Evolutionary conservation across 2,329 filamentous ascomycete species (phyloP), one percentile per base, ranked within the genome.

Genomic region (Clonostachys chloroleuca): DNA sequence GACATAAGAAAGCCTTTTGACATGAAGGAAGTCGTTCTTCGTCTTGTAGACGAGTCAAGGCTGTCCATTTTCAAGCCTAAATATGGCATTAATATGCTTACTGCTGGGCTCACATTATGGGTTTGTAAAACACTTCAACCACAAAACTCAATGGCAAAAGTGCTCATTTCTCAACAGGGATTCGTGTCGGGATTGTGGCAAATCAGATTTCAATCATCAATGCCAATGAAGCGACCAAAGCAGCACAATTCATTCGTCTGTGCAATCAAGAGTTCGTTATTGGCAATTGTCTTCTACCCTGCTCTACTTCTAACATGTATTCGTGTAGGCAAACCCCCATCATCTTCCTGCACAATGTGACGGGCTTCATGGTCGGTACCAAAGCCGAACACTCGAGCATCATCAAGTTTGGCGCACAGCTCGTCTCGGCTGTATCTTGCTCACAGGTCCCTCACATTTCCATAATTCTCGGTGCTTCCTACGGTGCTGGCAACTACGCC

Each of bases 341-440:
- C 13, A 55, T 73, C 6, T 74, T 72, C 55, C 54, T 74, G 0
- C 70, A 74, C 53, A 74, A 73, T 40, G 69, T 74, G 1, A 73
- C 71, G 0, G 70, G 70, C 1, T 74, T 74, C 56, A 74, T 74
- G 70, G 70, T 74, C 5, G 71, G 71, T 5, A 52, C 64, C 6
- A 69, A 70, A 48, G 66, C 70, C 5, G 71, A 74, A 45, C 67
- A 67, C 44, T 62, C 63, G 0, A 66, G 61, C 5, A 70, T 73
- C 50, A 73, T 73, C 54, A 72, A 72, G 43, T 59, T 58, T 36
- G 70, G 70, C 9, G 70, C 70, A 0, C 70, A 72, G 49, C 58
- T 73, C 6, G 69, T 73, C 12, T 68, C 67, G 1, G 70, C 70
- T 2, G 70, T 74, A 9, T 65, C 60, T 49, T 67, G 63, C 46